Conservation (phyloP, 495 filamentous ascomycete genomes). For the Aspergillus leporis region DNA sequence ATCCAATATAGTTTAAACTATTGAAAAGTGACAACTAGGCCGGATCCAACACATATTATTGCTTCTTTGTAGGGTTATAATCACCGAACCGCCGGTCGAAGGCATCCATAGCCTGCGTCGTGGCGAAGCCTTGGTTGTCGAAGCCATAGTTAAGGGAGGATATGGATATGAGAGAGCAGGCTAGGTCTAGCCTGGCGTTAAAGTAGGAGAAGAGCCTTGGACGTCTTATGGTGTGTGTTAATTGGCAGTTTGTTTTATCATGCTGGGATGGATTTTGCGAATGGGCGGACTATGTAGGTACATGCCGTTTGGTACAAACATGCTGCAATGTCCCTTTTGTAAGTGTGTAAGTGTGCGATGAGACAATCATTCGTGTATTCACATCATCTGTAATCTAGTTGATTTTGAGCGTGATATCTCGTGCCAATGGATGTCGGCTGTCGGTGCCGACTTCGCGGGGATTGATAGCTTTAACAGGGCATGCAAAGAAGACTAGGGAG, state of each 20-base stretch:
- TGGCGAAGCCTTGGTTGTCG: constrained; percentile 29
- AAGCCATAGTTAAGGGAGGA: constrained; percentile 35
- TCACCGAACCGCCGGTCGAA: constrained; percentile 29
- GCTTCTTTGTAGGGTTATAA: constrained; percentile 20
- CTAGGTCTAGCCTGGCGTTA: not conserved
- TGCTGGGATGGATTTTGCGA: not conserved
- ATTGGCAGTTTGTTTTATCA: not conserved
- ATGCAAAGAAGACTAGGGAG: not conserved
- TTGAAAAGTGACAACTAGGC: constrained; percentile 31
- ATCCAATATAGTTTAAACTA: constrained; percentile 32
- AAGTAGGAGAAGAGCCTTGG: not conserved
- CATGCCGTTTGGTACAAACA: not conserved
- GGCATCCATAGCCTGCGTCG: constrained; percentile 29
- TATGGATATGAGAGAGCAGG: constrained; percentile 25
- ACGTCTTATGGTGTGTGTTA: not conserved
- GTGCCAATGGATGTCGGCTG: not conserved
- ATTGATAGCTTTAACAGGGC: not conserved
- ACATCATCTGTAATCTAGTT: not conserved
- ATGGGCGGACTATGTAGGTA: not conserved
- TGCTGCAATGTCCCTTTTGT: not conserved
- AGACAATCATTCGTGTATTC: not conserved
- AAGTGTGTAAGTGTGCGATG: not conserved
- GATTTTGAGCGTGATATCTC: not conserved
- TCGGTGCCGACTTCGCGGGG: not conserved
- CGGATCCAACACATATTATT: constrained; percentile 25